Conservation (phyloP, 2,329 filamentous ascomycete genomes). For the Botrytis tulipae region DNA sequence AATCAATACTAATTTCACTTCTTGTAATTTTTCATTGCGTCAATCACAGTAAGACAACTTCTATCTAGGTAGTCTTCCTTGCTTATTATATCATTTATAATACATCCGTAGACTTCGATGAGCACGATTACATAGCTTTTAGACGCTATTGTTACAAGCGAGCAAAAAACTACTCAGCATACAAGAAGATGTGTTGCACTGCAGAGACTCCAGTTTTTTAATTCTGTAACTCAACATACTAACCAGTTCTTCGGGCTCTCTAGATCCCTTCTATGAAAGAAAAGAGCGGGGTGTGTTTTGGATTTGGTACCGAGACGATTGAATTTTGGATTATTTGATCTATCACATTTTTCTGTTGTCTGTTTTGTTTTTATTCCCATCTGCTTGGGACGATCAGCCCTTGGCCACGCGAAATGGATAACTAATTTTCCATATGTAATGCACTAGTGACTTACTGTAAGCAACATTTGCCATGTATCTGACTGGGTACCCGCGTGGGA, state of each 20-base stretch:
- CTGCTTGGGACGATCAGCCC: not conserved
- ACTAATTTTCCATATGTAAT: not conserved
- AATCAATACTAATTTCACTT: not conserved
- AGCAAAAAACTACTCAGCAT: not conserved
- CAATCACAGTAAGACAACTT: not conserved
- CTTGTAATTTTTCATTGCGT: too few relatives aligned
- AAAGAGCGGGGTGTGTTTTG: not conserved
- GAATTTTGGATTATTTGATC: not conserved
- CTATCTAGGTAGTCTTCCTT: not conserved
- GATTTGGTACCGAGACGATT: not conserved
- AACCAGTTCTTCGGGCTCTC: constrained; percentile 13
- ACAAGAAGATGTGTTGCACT: not conserved
- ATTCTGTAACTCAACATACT: not conserved
- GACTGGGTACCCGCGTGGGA: not conserved
- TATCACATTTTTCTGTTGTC: not conserved
- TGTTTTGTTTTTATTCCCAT: not conserved
- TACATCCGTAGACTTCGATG: not conserved
- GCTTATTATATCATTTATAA: not conserved
- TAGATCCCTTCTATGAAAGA: not conserved
- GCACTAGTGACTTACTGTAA: not conserved
- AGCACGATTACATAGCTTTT: not conserved
- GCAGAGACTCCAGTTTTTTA: not conserved
- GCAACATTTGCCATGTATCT: not conserved
- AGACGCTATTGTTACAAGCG: not conserved
- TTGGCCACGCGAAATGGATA: not conserved